These are phyloP conservation scores for Fusarium luffae DNA, from an alignment of 2,329 filamentous ascomycete genomes.

Conservation along the genomic window DNA sequence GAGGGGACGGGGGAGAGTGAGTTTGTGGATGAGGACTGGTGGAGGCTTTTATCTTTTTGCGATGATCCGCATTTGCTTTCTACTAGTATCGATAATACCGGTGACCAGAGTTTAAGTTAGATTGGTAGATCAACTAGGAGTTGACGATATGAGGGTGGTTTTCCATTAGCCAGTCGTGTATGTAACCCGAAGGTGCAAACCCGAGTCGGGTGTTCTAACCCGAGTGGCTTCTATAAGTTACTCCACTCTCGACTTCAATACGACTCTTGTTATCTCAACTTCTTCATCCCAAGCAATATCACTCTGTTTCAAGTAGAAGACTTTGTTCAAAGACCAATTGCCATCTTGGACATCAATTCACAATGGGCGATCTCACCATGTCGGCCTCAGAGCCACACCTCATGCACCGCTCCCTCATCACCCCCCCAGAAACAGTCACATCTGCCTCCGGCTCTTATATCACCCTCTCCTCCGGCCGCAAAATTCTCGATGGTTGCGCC, in stretches of 20 bases:
- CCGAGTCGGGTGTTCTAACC: constrained; percentile 4
- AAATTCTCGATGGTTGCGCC: constrained; percentile 75
- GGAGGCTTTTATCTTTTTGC: constrained; percentile 41
- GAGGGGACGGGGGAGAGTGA: constrained; percentile 3
- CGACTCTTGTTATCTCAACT: background rate
- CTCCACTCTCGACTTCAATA: background rate
- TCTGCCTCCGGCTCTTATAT: constrained; percentile 56
- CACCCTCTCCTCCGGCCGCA: constrained; percentile 47
- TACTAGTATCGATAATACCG: constrained; percentile 26
- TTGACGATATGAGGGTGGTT: background rate
- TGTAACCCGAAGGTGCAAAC: constrained; percentile 19
- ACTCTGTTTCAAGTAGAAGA: rapidly evolving
- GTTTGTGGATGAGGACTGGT: constrained; percentile 39
- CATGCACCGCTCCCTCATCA: constrained; percentile 51
- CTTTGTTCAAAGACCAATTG: too few species aligned
- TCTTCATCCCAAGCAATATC: rapidly evolving
- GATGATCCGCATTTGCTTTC: constrained; percentile 44
- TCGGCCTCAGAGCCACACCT: constrained; percentile 36
- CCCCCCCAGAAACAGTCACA: constrained; percentile 51
- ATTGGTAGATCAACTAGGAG: too few species aligned
- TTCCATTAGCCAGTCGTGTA: background rate
- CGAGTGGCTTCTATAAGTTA: constrained; percentile 10
- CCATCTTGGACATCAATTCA: background rate
- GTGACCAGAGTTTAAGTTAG: background rate
- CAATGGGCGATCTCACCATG: constrained; percentile 8